Evolutionary conservation across 73 alveolate species (phyloP).

Genomic region (Diophrys appendiculata): DNA sequence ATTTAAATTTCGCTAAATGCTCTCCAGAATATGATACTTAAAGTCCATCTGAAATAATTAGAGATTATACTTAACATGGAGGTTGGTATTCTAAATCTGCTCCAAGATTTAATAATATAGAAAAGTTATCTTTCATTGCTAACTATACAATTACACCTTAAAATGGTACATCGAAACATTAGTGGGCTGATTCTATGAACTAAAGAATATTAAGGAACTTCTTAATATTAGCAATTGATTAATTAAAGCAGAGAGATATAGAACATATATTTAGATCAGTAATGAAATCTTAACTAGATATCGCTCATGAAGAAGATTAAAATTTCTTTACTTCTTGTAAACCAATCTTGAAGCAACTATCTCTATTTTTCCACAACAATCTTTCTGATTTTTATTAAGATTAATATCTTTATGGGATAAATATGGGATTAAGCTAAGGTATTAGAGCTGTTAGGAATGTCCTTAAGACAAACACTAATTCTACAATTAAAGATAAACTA

Average conservation of each 20-base stretch:
- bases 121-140: background rate
- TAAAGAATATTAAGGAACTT: background rate
- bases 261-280: conserved; percentile 1
- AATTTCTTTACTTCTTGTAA: background rate
- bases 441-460: no score
- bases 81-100: background rate
- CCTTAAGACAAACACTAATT: background rate
- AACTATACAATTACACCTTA: background rate
- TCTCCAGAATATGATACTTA: background rate
- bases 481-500: no score
- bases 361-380: background rate
- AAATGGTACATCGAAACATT: no score
- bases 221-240: background rate
- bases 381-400: background rate
- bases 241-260: background rate
- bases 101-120: background rate
- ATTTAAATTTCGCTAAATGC: background rate
- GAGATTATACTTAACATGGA: background rate
- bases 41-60: background rate
- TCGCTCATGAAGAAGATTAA: background rate
- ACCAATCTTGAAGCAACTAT: background rate
- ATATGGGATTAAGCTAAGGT: no score
- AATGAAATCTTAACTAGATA: background rate
- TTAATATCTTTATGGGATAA: background rate
- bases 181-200: background rate